Evolutionary conservation across 139 green algal genomes (phyloP).

Genomic region (Micractinium conductrix): DNA sequence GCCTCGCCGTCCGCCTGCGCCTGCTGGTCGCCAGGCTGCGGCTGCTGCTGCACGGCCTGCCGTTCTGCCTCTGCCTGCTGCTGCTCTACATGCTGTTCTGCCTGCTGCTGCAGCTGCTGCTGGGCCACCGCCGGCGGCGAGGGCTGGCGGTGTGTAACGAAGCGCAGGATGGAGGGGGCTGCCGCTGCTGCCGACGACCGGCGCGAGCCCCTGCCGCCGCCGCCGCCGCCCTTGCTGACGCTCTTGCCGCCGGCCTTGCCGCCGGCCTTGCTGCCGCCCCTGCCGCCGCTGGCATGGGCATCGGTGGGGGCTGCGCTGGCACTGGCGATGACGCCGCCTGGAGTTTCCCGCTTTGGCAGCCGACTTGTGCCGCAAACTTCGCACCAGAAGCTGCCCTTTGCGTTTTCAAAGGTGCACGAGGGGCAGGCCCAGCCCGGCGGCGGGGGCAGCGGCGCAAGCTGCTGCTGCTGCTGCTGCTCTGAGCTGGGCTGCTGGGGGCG

Average conservation of each 20-base stretch:
- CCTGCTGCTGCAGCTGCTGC: slow-evolving; percentile 23
- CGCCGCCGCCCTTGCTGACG: not conserved
- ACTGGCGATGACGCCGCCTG: not conserved
- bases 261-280: not conserved
- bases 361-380: slow-evolving; percentile 29
- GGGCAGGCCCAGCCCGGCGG: slow-evolving; percentile 17
- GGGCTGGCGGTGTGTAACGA: slow-evolving; percentile 10
- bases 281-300: not conserved
- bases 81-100: not conserved
- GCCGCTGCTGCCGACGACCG: not conserved
- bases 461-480: not conserved
- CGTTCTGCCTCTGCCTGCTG: not conserved
- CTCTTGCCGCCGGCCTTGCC: slow-evolving; percentile 10
- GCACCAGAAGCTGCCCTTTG: not conserved
- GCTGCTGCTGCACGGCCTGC: not conserved
- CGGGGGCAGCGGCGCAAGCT: not conserved
- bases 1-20: not conserved
- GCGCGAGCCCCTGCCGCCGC: no score
- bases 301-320: not conserved
- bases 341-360: not conserved
- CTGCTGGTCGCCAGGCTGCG: not conserved
- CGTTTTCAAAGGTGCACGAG: slow-evolving; percentile 38
- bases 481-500: no score
- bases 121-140: not conserved
- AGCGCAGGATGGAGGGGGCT: slow-evolving; percentile 13